phyloP scores from a whole-genome alignment of 1,284 basidiomycete genomes.

The Ganoderma multipileum region DNA sequence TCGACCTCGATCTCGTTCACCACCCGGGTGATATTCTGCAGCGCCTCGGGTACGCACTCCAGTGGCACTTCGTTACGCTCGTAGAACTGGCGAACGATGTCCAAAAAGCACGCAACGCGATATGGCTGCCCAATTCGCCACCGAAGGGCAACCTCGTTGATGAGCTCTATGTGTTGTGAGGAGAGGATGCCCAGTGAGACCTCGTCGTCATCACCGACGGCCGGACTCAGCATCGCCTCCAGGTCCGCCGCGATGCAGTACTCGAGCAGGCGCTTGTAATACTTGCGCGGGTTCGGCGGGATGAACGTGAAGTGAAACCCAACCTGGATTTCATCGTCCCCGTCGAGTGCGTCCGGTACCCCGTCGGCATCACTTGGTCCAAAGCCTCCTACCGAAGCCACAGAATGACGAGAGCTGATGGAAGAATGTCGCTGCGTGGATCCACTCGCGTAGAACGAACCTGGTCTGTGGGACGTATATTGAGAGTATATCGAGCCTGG shows the following conservation, averaged over 20 bases:
- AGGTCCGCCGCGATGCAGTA: conserved; percentile 88
- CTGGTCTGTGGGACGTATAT: conserved; percentile 39
- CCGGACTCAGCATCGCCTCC: conserved; percentile 86
- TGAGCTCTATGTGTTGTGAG: conserved; percentile 78
- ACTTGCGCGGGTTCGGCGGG: conserved; percentile 86
- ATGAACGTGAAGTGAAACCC: conserved; percentile 88
- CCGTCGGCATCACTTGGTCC: conserved; percentile 47
- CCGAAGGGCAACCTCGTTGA: conserved; percentile 87
- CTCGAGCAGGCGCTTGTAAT: conserved; percentile 86
- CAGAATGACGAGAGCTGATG: conserved; percentile 69
- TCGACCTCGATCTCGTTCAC: conserved; percentile 75
- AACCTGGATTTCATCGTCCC: conserved; percentile 72
- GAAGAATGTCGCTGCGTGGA: conserved; percentile 58
- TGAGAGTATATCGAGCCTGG: conserved; percentile 63
- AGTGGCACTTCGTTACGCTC: conserved; percentile 92
- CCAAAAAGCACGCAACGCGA: conserved; percentile 83
- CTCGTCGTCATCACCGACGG: conserved; percentile 94
- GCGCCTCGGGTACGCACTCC: conserved; percentile 93
- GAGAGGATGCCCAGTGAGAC: conserved; percentile 96
- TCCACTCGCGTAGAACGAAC: conserved; percentile 40
- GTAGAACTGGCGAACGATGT: conserved; percentile 88
- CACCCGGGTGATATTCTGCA: conserved; percentile 76
- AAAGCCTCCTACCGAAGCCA: conserved; percentile 42
- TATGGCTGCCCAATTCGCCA: conserved; percentile 91
- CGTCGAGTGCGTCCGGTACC: conserved; percentile 52